Conservation (phyloP, 108 stramenopile species). For the Licmophora abbreviata region DNA sequence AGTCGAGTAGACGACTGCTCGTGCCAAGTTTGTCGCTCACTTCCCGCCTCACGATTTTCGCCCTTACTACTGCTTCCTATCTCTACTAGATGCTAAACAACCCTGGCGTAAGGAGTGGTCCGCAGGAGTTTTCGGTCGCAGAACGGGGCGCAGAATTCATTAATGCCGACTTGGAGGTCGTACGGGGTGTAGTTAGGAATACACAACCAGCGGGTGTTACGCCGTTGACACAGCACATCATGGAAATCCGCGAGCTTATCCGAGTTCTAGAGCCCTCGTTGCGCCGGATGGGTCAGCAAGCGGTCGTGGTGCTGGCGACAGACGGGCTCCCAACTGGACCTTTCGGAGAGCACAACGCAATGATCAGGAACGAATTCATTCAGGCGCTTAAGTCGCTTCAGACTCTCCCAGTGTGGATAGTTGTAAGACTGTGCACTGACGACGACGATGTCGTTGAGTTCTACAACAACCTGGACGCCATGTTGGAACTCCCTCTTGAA, state of each 20-base stretch:
- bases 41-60: conserved; percentile 51
- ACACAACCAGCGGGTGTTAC: conserved; percentile 8
- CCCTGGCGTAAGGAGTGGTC: conserved; percentile 25
- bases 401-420: conserved; percentile 46
- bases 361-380: conserved; percentile 12
- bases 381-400: conserved; percentile 30
- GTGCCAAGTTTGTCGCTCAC: background rate
- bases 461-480: conserved; percentile 46
- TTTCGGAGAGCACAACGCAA: conserved; percentile 12
- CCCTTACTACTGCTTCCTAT: too few species aligned
- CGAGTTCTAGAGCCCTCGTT: conserved; percentile 15
- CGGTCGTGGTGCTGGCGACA: conserved; percentile 39
- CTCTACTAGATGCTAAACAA: too few species aligned
- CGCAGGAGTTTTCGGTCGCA: conserved; percentile 47
- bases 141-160: conserved; percentile 27
- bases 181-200: conserved; percentile 20
- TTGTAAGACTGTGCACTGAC: conserved; percentile 60
- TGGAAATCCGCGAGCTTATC: background rate
- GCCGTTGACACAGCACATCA: conserved; percentile 8
- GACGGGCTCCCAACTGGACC: conserved; percentile 44
- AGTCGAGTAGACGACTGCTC: too few species aligned
- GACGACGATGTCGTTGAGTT: conserved; percentile 43
- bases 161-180: conserved; percentile 30
- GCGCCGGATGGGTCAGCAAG: conserved; percentile 22
- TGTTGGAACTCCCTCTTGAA: conserved; percentile 42